A percentile compares a stretch with the other conserved stretches of the same genome.
Conservation (phyloP, 768 basidiomycete genomes). For the Nevesoporus exiguus region DNA sequence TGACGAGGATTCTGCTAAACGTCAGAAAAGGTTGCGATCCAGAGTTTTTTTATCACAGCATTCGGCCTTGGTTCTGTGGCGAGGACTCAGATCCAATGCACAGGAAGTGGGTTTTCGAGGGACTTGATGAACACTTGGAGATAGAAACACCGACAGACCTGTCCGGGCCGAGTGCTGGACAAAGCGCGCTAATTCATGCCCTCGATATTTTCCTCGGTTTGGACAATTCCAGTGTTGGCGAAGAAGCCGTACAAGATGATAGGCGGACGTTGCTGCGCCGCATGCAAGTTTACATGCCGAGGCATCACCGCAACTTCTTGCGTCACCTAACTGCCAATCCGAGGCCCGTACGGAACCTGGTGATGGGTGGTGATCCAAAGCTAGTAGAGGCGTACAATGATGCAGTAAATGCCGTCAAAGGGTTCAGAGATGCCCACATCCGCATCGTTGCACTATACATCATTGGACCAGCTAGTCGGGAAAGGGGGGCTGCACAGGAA, state of each 20-base stretch:
- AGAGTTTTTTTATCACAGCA: constrained; percentile 61
- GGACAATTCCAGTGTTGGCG: constrained; percentile 39
- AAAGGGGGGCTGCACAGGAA: constrained; percentile 8
- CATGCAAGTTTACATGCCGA: constrained; percentile 83
- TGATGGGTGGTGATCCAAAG: constrained; percentile 29
- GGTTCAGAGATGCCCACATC: constrained; percentile 75
- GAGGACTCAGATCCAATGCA: constrained; percentile 48
- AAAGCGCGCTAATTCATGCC: constrained; percentile 73
- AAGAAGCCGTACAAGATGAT: constrained; percentile 9
- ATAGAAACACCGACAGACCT: constrained; percentile 49
- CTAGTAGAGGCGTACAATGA: constrained; percentile 58
- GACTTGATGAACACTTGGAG: constrained; percentile 45
- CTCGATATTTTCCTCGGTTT: constrained; percentile 72
- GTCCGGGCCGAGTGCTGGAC: constrained; percentile 80
- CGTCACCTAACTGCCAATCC: constrained; percentile 59
- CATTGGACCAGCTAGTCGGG: constrained; percentile 54
- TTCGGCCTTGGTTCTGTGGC: constrained; percentile 82
- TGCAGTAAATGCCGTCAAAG: constrained; percentile 62
- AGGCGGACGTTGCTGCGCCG: constrained; percentile 53
- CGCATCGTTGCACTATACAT: constrained; percentile 73
- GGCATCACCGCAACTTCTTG: constrained; percentile 75
- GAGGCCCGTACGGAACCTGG: constrained; percentile 57
- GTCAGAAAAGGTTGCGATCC: constrained; percentile 74
- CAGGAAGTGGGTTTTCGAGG: constrained; percentile 58
- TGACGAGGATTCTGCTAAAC: constrained; percentile 55